Base-by-base conservation (phyloP, 208 protist species). In the Leishmania gerbilli region DNA sequence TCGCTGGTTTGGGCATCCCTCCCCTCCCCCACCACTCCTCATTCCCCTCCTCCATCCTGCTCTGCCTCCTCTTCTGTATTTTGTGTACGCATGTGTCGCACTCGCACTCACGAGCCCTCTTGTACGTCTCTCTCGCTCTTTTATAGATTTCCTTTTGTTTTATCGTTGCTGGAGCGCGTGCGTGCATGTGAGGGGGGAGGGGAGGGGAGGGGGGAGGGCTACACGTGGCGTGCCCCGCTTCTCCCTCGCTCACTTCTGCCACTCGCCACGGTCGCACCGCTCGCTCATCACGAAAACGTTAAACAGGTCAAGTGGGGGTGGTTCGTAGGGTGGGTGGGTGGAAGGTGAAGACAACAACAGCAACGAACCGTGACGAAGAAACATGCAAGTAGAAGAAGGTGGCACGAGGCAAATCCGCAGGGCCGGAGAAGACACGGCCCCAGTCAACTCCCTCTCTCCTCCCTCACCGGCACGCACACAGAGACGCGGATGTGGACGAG, bases 91-190 rank as follows among this genome's bases (percentile, higher is more conserved):
- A 21, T 64, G 15, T 47, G 21, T 68, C 24, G 49, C 47, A 6
- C 27, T 21, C 5, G 19, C 27, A 34, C 34, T 27, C 64, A 17
- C 34, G 13, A 17, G 5, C 64, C 31, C 64, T 68, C 31, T 68
- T 62, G 21, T 79, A 79, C 47, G 55, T 67, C 64, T 75, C 31
- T 76, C 67, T 77, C 53, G 21, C 15, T 34, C 53, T 13, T 74
- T 15, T 71, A 7, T 24, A 47, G 1, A 42, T 42, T 47, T 0
- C 1, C 2, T 17, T 5, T 71, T 42, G 37, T 40, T 9, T 11
- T 49, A 11, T 45, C 15, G 27, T 4, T 71, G 31, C 47, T 17
- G 60, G 15, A 8, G 65, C 19, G n/a, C 45, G 37, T 74, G 21
- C 4, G 65, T 53, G 15, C 27, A 42, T 45, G 42, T 45, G 42